Evolutionary conservation across 2,329 filamentous ascomycete genomes (phyloP).

Genomic region (Fusarium floridanum): DNA sequence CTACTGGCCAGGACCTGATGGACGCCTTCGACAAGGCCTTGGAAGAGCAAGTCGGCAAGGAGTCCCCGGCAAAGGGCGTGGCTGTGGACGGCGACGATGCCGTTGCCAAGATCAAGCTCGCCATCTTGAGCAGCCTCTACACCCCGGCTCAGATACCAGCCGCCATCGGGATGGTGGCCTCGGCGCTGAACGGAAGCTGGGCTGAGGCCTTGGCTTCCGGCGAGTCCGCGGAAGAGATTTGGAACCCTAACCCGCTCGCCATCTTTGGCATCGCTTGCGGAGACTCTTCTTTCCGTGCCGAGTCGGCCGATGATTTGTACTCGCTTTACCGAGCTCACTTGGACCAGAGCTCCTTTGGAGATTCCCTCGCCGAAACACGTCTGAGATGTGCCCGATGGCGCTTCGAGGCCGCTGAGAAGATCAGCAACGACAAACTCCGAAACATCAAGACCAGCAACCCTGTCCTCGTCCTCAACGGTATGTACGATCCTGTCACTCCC

Average conservation of each 20-base stretch:
- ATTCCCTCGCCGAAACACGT: neutral
- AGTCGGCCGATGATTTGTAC: slow-evolving; percentile 16
- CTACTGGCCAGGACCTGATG: neutral
- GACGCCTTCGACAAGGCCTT: neutral
- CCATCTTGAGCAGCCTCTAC: neutral
- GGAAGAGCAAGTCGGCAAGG: neutral
- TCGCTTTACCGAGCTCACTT: slow-evolving; percentile 4
- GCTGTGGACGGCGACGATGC: neutral
- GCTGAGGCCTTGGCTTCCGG: neutral
- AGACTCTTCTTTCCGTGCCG: slow-evolving; percentile 21
- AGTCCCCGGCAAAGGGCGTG: neutral
- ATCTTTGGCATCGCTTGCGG: slow-evolving; percentile 16
- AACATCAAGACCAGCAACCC: slow-evolving; percentile 25
- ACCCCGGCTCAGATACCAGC: neutral
- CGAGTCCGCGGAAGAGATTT: neutral
- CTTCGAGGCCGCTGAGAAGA: slow-evolving; percentile 10
- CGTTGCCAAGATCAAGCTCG: neutral
- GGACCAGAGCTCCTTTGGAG: slow-evolving; percentile 2
- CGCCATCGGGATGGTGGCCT: neutral
- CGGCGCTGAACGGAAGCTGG: neutral
- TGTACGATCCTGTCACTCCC: slow-evolving; percentile 19
- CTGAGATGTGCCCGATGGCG: neutral
- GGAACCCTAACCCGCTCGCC: neutral
- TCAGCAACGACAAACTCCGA: slow-evolving; percentile 5
- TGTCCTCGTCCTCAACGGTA: slow-evolving; percentile 21